These are phyloP conservation scores for Diaporthe ampelina DNA, from an alignment of 2,329 filamentous ascomycete genomes.

Conservation along the genomic window DNA sequence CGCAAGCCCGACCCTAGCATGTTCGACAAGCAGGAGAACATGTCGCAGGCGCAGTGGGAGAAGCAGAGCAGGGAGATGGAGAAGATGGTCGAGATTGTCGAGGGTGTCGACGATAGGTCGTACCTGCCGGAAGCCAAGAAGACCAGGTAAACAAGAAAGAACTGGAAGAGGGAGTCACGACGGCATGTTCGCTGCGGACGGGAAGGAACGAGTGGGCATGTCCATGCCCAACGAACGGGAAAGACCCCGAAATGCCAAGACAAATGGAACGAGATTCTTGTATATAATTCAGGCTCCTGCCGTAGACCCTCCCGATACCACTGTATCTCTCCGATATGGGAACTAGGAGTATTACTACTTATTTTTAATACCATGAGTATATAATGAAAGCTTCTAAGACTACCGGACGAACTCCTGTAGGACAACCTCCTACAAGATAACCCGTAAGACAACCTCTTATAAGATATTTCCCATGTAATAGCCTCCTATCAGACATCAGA, in stretches of 20 bases:
- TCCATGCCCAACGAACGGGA: neutral
- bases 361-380: neutral
- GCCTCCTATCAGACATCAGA: no score
- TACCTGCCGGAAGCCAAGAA: conserved; percentile 64
- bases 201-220: neutral
- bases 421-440: no score
- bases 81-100: conserved; percentile 79
- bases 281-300: conserved; percentile 19
- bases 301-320: neutral
- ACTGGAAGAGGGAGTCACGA: neutral
- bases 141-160: conserved; percentile 50
- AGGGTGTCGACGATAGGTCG: conserved; percentile 66
- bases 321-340: neutral
- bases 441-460: no score
- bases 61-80: conserved; percentile 84
- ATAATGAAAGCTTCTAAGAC: no score
- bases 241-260: no score
- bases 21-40: conserved; percentile 88
- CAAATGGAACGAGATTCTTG: neutral
- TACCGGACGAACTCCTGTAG: no score
- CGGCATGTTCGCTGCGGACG: no score
- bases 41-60: conserved; percentile 84
- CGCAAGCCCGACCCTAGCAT: conserved; percentile 87
- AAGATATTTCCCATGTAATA: no score
- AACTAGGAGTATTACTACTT: neutral